Percentiles rank a stretch among this genome's conserved stretches.
Evolutionary conservation across 176 grass and related monocot species (phyloP).

Genomic region (Carex scoparia): DNA sequence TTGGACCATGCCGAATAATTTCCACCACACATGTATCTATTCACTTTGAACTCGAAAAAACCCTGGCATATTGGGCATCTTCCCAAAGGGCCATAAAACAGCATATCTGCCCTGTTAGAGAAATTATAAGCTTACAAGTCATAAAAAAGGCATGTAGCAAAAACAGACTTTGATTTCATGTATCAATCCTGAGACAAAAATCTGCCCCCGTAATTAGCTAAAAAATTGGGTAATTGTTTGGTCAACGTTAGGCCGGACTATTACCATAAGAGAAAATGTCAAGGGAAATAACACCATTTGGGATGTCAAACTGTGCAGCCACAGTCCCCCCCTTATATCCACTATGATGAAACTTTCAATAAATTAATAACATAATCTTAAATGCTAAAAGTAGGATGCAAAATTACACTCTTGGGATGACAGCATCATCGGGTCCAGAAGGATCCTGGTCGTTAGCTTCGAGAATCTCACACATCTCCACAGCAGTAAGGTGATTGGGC

Average conservation of each 20-base stretch:
- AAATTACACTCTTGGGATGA: constrained; percentile 56
- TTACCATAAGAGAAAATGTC: neutral
- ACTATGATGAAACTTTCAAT: neutral
- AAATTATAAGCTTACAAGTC: neutral
- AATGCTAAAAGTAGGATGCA: neutral
- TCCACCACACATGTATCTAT: constrained; percentile 51
- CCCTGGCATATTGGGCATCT: constrained; percentile 51
- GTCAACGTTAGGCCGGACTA: neutral
- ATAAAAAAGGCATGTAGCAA: neutral
- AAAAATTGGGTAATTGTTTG: neutral
- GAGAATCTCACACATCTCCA: constrained; percentile 80
- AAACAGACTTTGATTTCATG: neutral
- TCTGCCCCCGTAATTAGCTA: neutral
- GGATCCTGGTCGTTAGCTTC: constrained; percentile 60
- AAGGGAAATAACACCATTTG: neutral
- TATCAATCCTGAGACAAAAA: neutral
- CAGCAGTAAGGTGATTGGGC: constrained; percentile 43
- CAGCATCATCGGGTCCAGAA: constrained; percentile 54
- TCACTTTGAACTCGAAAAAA: constrained; percentile 50
- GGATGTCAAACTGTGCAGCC: neutral
- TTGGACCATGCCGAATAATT: constrained; percentile 51
- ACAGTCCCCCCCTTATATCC: no score
- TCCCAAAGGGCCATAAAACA: constrained; percentile 69
- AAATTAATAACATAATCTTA: neutral
- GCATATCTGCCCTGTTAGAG: constrained; percentile 57